Evolutionary conservation across 805 yeast genomes (phyloP), one percentile per base, ranked within the genome.

Genomic region (Suhomyces pyralidae): DNA sequence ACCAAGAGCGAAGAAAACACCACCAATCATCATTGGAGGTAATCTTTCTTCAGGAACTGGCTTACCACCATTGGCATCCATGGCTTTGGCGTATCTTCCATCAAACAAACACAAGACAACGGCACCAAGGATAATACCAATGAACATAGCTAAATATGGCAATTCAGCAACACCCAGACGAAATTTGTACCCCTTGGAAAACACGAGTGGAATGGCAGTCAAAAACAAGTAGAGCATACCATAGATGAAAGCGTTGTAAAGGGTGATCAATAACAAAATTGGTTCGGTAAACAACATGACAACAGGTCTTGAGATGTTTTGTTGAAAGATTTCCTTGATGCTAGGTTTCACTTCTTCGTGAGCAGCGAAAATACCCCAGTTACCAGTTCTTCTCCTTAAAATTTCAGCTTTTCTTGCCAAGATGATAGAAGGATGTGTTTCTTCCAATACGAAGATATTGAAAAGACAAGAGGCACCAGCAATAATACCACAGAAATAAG

Each of bases 1-100:
- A 50, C 97, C 97, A 49, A 82, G 74, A 26, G 96, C 86, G 73
- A 91, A 89, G 7, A 79, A 64, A 50, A 88, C 56, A 24, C 85
- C 84, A 38, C 96, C 92, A 45, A 79, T 68, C 70, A 89, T 80
- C 86, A 90, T 82, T 32, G 92, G 84, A 14, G 85, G 83, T 52
- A 91, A 74, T 68, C 97, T 82, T 34, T 84, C 86, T 68, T 91
- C 97, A 0, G 97, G 96, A 17, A 85, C 80, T 0, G 84, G 79
- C 40, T 66, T 67, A 6, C 81, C 81, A 17, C 70, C 68, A 48
- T 72, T 71, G 17, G 34, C 63, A 1, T 72, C 78, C 40, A 70
- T 51, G 45, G 71, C 61, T 0, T 62, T 58, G 20, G 70, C 70
- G 55, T 74, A 78, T 6, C 56, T 47, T 20, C 51, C 59, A 7